Percentiles rank a stretch among this genome's conserved stretches.
Evolutionary conservation across 2,329 filamentous ascomycete species (phyloP).

Genomic region (Botrytis pseudocinerea): DNA sequence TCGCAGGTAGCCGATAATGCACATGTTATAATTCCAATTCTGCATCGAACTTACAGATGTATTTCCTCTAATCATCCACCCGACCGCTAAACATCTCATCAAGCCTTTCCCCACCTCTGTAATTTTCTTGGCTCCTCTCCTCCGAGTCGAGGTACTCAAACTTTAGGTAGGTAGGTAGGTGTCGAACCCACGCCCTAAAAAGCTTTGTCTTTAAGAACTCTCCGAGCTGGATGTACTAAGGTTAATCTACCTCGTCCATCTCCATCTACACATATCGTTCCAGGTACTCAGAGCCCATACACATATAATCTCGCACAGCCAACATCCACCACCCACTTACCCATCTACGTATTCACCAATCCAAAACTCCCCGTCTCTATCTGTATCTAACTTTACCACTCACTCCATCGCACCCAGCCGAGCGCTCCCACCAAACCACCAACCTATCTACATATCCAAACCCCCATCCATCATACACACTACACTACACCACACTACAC

Average conservation of each 20-base stretch:
- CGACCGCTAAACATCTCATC: neutral
- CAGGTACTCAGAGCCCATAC: neutral
- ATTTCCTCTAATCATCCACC: neutral
- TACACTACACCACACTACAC: neutral
- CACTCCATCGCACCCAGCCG: too few relatives aligned
- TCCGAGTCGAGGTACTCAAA: neutral
- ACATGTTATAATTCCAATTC: neutral
- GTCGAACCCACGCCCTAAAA: neutral
- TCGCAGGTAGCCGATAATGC: neutral
- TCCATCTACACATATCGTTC: neutral
- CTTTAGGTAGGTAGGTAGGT: neutral
- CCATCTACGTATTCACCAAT: neutral
- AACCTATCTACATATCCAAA: too few relatives aligned
- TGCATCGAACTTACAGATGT: neutral
- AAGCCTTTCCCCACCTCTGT: neutral
- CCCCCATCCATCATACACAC: too few relatives aligned
- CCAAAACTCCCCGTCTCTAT: neutral
- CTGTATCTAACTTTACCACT: too few relatives aligned
- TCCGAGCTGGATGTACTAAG: neutral
- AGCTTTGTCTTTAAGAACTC: neutral
- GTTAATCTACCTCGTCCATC: neutral
- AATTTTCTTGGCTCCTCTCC: neutral
- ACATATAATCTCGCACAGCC: neutral
- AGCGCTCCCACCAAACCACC: too few relatives aligned
- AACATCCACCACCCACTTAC: too few relatives aligned